Evolutionary conservation across 352 stramenopile genomes (phyloP), one percentile per base, ranked within the genome.

Genomic region (Phytophthora pseudosyringae): DNA sequence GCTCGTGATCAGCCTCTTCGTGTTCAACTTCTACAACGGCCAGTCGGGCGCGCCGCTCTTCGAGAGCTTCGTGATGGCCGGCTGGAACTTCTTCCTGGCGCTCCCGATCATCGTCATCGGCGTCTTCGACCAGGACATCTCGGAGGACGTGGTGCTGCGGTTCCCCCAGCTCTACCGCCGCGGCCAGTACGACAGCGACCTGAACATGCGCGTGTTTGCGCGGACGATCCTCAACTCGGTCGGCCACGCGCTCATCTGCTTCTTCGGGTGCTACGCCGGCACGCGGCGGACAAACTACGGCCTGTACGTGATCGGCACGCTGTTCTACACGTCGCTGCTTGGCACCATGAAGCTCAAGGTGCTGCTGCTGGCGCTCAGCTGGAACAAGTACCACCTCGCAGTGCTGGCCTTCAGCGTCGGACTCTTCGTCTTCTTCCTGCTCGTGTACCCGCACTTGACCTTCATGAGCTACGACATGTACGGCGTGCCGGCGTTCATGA

Each of bases 21-120:
- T 98, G 4, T 91, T 90, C 69, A 97, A 93, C 64, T 89, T 98
- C 41, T 97, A 86, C 74, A 98, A 94, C 67, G 94, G 93, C 13
- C 95, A 98, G 52, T 98, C 89, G 15, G 96, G 83, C 33, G 64
- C 73, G 13, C 75, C 88, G 25, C 60, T 96, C 1, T 96, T 94
- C 45, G 88, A 96, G 70, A 86, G 75, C 28, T 91, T 89, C 40
- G 79, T 91, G 26, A 89, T 91, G 77, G 82, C 82, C 3, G 80
- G 80, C 3, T 89, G 82, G 82, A 91, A 91, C 47, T 94, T 98
- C 48, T 97, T 93, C 54, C 93, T 91, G 1, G 86, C 85, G 26
- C 66, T 98, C 11, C 96, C 97, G 8, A 98, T 98, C 63, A 78
- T 92, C 11, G 81, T 86, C 2, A 89, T 91, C 55, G 86, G 82